A percentile compares a stretch with the other conserved stretches of the same genome.
These are phyloP conservation scores for Macaranga tanarius DNA, from an alignment of 441 rosid species.

Conservation along the genomic window DNA sequence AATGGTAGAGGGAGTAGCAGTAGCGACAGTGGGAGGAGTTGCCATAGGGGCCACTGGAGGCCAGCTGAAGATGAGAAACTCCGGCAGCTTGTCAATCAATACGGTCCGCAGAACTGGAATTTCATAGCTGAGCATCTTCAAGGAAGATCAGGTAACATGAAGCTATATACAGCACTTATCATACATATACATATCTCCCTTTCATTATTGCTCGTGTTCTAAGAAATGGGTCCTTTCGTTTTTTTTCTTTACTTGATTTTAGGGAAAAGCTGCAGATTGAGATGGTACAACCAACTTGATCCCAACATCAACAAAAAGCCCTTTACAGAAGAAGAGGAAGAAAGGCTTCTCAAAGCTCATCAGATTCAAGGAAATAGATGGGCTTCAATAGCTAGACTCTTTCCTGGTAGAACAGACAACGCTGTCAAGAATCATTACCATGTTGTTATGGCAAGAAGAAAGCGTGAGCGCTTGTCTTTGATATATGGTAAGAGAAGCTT, in stretches of 20 bases:
- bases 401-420: slow-evolving; percentile 62
- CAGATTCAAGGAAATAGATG: slow-evolving; percentile 53
- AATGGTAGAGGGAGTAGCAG: slow-evolving; percentile 35
- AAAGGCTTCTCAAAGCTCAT: slow-evolving; percentile 47
- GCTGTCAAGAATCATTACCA: slow-evolving; percentile 63
- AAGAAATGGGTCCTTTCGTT: slow-evolving; percentile 12
- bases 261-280: slow-evolving; percentile 66
- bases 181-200: neutral
- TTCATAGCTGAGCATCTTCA: slow-evolving; percentile 53
- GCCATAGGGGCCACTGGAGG: slow-evolving; percentile 67
- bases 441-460: slow-evolving; percentile 54
- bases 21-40: slow-evolving; percentile 33
- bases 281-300: slow-evolving; percentile 69
- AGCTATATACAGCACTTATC: too few species aligned
- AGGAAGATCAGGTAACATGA: slow-evolving; percentile 59
- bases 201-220: slow-evolving; percentile 18
- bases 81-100: slow-evolving; percentile 42
- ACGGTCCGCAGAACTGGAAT: slow-evolving; percentile 67
- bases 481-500: slow-evolving; percentile 23
- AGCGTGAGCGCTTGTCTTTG: slow-evolving; percentile 32
- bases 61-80: slow-evolving; percentile 59
- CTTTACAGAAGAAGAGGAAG: slow-evolving; percentile 56
- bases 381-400: slow-evolving; percentile 52
- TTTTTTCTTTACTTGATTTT: slow-evolving; percentile 9
- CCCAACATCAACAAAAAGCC: slow-evolving; percentile 52